phyloP scores from a whole-genome alignment of 2,329 filamentous ascomycete species.

The Verticillium isaacii region DNA sequence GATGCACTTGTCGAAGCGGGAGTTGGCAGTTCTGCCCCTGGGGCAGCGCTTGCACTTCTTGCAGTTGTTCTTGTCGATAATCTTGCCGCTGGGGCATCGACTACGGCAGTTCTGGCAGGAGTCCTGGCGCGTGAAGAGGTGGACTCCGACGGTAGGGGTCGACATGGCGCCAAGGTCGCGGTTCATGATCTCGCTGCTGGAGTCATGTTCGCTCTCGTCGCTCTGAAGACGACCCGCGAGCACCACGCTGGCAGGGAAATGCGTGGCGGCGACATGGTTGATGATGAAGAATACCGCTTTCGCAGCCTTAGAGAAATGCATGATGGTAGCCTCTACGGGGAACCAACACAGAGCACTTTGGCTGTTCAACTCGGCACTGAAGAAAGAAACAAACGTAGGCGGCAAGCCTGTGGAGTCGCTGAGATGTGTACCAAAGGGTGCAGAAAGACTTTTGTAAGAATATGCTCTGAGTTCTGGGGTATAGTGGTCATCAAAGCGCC shows the following conservation, averaged over 20 bases:
- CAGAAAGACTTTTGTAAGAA: not conserved
- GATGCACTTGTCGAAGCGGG: not conserved
- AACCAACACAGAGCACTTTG: not conserved
- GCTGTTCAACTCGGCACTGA: not conserved
- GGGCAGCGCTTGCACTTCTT: not conserved
- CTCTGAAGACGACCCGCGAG: not conserved
- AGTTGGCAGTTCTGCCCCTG: not conserved
- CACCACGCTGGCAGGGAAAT: not conserved
- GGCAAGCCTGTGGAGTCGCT: not conserved
- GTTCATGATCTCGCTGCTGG: not conserved
- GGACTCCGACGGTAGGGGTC: not conserved
- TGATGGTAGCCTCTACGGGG: not conserved
- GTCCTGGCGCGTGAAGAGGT: not conserved
- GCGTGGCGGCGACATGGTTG: not conserved
- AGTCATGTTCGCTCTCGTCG: not conserved
- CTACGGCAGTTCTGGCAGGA: not conserved
- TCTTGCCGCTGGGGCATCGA: not conserved
- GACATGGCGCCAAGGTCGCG: not conserved
- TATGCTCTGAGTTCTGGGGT: not conserved
- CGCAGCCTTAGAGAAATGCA: not conserved
- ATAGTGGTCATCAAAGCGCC: not conserved
- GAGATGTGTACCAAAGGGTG: not conserved
- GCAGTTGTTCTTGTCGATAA: not conserved
- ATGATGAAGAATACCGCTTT: slow-evolving; percentile 1
- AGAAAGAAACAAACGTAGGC: not conserved